These are phyloP conservation scores for Hyaloscypha variabilis DNA, from an alignment of 495 filamentous ascomycete genomes.

Conservation along the genomic window DNA sequence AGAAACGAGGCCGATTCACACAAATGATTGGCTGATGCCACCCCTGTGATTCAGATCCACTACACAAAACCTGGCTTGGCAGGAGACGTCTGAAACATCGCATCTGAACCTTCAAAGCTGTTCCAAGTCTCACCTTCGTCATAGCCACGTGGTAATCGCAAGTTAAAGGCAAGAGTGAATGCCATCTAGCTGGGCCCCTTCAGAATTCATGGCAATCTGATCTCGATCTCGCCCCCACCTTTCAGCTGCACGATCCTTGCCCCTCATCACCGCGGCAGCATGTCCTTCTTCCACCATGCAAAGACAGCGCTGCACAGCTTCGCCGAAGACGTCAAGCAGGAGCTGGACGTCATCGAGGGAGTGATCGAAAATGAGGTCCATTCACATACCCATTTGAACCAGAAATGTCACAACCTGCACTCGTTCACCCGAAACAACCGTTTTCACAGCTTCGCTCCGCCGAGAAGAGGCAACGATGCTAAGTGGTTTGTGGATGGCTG, in stretches of 20 bases:
- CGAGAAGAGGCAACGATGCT: conserved; percentile 72
- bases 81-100: not conserved
- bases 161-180: not conserved
- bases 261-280: not conserved
- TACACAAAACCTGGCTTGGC: not conserved
- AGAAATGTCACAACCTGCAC: conserved; percentile 35
- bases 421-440: conserved; percentile 57
- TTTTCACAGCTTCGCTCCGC: conserved; percentile 83
- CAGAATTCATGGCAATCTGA: not conserved
- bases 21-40: not conserved
- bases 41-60: not conserved
- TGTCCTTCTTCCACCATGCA: conserved; percentile 25
- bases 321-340: conserved; percentile 11
- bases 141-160: not conserved
- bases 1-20: too few relatives aligned
- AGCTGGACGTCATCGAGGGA: conserved; percentile 20
- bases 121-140: not conserved
- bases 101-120: not conserved
- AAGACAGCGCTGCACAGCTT: conserved; percentile 12
- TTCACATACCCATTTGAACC: conserved; percentile 42
- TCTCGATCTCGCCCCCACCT: conserved; percentile 1
- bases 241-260: not conserved
- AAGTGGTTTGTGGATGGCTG: conserved; percentile 97
- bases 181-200: not conserved
- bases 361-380: conserved; percentile 34